These are phyloP conservation scores for Neoconidiobolus thromboides DNA, from an alignment of 371 early-diverging fungal species.

Conservation along the genomic window DNA sequence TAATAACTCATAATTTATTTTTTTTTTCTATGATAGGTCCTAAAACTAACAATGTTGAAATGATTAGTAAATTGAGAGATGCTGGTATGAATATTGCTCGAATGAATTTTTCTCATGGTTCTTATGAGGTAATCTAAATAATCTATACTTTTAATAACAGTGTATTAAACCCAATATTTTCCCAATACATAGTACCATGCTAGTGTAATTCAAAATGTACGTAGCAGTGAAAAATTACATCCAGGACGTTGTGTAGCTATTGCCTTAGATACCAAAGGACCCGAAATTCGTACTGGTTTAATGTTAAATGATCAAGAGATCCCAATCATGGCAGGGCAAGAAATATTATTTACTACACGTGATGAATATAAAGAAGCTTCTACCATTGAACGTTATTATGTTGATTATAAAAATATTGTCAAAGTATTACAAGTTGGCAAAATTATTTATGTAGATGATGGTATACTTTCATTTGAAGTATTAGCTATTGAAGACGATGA, in stretches of 20 bases:
- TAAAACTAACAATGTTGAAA: slow-evolving; percentile 66
- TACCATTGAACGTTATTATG: slow-evolving; percentile 48
- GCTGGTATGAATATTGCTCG: slow-evolving; percentile 95
- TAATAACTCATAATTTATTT: not conserved
- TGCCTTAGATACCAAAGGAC: slow-evolving; percentile 74
- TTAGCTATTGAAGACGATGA: slow-evolving; percentile 36
- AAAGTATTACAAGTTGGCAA: slow-evolving; percentile 63
- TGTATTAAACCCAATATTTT: not conserved
- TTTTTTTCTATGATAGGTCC: slow-evolving; percentile 28
- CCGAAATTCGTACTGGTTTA: slow-evolving; percentile 65
- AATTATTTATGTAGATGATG: slow-evolving; percentile 73
- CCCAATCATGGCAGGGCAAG: slow-evolving; percentile 47
- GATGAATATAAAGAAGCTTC: slow-evolving; percentile 38
- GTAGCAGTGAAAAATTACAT: slow-evolving; percentile 19
- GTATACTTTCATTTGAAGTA: slow-evolving; percentile 66
- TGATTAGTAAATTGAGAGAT: slow-evolving; percentile 61
- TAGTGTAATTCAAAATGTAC: slow-evolving; percentile 60
- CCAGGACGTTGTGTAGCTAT: slow-evolving; percentile 48
- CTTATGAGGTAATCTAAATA: slow-evolving; percentile 45
- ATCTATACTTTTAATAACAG: not conserved
- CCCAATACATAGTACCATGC: slow-evolving; percentile 49
- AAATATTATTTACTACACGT: slow-evolving; percentile 72
- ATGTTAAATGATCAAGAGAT: slow-evolving; percentile 42
- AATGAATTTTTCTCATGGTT: slow-evolving; percentile 92
- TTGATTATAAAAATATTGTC: slow-evolving; percentile 76